Evolutionary conservation across 495 filamentous ascomycete genomes (phyloP), one percentile per base, ranked within the genome.

Genomic region (Aspergillus taichungensis): DNA sequence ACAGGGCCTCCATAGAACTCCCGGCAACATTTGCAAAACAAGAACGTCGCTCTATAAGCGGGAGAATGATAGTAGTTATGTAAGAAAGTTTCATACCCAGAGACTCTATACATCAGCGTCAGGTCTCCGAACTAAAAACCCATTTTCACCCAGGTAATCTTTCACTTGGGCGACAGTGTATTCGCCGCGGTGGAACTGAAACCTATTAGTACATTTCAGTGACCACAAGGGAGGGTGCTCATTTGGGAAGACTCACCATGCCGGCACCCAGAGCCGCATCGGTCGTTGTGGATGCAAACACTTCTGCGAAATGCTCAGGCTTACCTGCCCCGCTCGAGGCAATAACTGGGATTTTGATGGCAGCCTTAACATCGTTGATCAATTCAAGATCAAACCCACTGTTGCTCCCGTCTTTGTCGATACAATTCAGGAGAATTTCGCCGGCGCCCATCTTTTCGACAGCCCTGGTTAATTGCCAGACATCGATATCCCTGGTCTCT

Each of bases 101-200:
- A 24, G 18, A 24, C 18, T 24, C 57, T 46, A 71, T 2, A 60
- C 50, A 10, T 67, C 60, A 12, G 70, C 58, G 53, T 94, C 88
- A 57, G 82, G 85, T 47, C 79, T 73, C 46, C 92, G 74, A 11
- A 97, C 83, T 43, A 88, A 60, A 40, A 95, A 69, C 2, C 83
- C 83, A 55, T 79, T 77, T 18, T 73, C 62, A n/a, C 72, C 73
- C 33, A 97, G 59, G 54, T 83, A 75, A 46, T 89, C 80, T 62
- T 97, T 98, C n/a, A 98, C 92, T 50, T 97, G 79, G 58, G 81
- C 79, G 7, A 98, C 90, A 1, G 90, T 95, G 60, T 89, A 97
- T 67, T 98, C 91, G 27, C 83, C 85, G 28, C 94, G 75, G 67
- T 98, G 92, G 61, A 98, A 98, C 81, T 85, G 51, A 13, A 43